phyloP scores from a whole-genome alignment of 768 basidiomycete species.

The Peribolospora kevripleyi region DNA sequence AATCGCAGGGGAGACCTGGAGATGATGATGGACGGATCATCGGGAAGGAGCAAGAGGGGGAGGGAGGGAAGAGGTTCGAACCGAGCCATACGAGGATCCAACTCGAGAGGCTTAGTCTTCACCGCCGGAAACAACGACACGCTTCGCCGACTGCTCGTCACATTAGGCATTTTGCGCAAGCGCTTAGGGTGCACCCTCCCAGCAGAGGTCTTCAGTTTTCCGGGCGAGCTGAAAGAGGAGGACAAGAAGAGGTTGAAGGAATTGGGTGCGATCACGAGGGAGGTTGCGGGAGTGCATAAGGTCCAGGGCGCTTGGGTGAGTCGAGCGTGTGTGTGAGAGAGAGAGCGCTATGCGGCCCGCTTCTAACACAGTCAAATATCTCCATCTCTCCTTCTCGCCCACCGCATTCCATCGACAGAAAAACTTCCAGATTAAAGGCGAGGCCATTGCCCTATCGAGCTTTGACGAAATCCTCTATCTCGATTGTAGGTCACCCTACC shows the following conservation, averaged over 20 bases:
- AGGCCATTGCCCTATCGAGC: slow-evolving; percentile 18
- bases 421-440: slow-evolving; percentile 20
- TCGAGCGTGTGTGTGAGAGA: slow-evolving; percentile 8
- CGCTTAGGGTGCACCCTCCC: slow-evolving; percentile 18
- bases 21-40: not conserved
- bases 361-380: slow-evolving; percentile 2
- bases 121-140: slow-evolving; percentile 22
- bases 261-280: slow-evolving; percentile 16
- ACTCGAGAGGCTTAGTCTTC: slow-evolving; percentile 19
- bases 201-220: slow-evolving; percentile 23
- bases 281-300: slow-evolving; percentile 12
- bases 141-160: slow-evolving; percentile 17
- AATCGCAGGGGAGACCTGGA: not conserved
- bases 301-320: slow-evolving; percentile 10
- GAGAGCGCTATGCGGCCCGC: no score
- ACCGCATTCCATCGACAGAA: slow-evolving; percentile 9
- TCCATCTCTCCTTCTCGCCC: not conserved
- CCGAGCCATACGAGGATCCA: not conserved
- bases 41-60: not conserved
- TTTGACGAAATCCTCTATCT: slow-evolving; percentile 23
- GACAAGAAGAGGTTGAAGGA: slow-evolving; percentile 13
- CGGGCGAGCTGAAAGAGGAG: slow-evolving; percentile 17
- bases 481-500: slow-evolving; percentile 10
- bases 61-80: slow-evolving; percentile 1
- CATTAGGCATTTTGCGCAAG: slow-evolving; percentile 19